Base-by-base conservation (phyloP, 495 filamentous ascomycete genomes). In the Neurospora sp. region DNA sequence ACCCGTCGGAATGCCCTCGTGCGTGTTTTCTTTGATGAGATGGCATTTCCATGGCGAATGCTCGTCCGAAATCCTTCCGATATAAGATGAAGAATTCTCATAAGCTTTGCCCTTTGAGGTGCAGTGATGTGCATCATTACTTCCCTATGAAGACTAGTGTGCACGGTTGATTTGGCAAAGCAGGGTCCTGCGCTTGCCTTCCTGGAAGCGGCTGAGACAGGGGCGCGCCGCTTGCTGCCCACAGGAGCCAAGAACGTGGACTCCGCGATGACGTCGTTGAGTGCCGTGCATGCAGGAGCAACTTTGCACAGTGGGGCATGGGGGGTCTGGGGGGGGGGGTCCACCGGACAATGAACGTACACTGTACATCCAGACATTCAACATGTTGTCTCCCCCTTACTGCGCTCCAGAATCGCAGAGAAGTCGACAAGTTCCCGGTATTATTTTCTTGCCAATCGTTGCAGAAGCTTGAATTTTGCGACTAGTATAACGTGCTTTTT, bases 191-290 rank as follows among this genome's bases (percentile, higher is more conserved):
- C 38, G 27, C 39, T 72, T 48, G 37, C 48, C 44, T 68, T 42
- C 18, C 9, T 14, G 70, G 35, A 68, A 61, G 37, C 40, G 53
- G 35, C 39, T 59, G 44, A 65, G 59, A 35, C 40, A 70, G 72
- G 35, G 38, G 18, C 68, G 53, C 69, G 53, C 69, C 31, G 53
- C 27, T 65, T 65, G 27, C 53, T 65, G 53, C 27, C 53, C 53
- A 65, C 14, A 65, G 10, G 10, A 59, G 10, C 9, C 20, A 53
- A 20, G n/a, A 59, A 35, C 22, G 53, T 65, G 6, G 14, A 35
- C 53, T 65, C 53, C 53, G 27, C 27, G 18, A 74, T 74, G 72
- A 74, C 72, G 72, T 74, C 59, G 53, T 71, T 40, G 27, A 73
- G 14, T 61, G 12, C 53, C 53, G 53, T 35, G 14, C 53, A 65